phyloP scores from a whole-genome alignment of 2,329 filamentous ascomycete species.

The Colletotrichum viniferum region DNA sequence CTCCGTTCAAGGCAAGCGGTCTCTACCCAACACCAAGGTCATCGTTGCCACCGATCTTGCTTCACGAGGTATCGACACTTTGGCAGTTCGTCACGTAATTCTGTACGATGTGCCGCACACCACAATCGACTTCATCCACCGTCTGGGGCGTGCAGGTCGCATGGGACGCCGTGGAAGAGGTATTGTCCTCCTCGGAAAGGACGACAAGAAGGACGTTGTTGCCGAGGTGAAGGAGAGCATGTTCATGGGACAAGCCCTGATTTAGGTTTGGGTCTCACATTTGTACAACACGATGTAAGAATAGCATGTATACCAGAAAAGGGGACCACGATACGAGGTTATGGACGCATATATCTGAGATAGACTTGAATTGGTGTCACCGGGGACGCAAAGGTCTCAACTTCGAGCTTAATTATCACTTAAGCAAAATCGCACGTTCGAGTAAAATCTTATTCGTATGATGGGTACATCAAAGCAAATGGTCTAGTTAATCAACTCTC shows the following conservation, averaged over 20 bases:
- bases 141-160: constrained; percentile 86
- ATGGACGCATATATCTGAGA: not conserved
- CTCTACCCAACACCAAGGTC: constrained; percentile 80
- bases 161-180: constrained; percentile 92
- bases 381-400: not conserved
- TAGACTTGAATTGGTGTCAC: not conserved
- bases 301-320: not conserved
- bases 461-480: not conserved
- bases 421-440: not conserved
- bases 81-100: constrained; percentile 89
- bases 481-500: not conserved
- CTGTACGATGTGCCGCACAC: constrained; percentile 98
- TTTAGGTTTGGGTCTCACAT: constrained; percentile 47
- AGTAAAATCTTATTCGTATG: not conserved
- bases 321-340: not conserved
- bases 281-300: constrained; percentile 16
- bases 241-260: constrained; percentile 80
- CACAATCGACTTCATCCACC: constrained; percentile 97
- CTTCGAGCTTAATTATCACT: not conserved
- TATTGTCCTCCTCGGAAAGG: constrained; percentile 87
- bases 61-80: constrained; percentile 90
- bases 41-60: constrained; percentile 94
- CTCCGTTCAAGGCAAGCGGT: constrained; percentile 44
- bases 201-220: constrained; percentile 89
- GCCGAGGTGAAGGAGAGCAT: constrained; percentile 90